Conservation (phyloP, 257 asterid genomes). For the Cruciata laevipes region DNA sequence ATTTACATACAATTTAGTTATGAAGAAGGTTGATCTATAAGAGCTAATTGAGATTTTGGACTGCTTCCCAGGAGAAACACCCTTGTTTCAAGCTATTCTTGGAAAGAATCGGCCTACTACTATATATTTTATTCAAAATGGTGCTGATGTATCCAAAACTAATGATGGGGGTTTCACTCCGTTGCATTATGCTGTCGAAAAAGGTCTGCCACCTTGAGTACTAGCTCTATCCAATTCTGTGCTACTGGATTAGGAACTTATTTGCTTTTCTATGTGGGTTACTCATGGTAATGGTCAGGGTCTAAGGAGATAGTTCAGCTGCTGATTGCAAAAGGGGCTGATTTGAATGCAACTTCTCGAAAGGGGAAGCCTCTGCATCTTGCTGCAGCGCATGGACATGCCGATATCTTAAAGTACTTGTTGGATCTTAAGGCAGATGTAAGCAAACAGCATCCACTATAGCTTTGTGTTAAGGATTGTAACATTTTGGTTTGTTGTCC, state of each 20-base stretch:
- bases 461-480: background rate
- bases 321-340: background rate
- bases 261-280: background rate
- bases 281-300: background rate
- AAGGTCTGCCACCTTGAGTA: background rate
- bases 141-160: background rate
- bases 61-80: background rate
- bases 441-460: background rate
- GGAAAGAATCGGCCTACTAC: background rate
- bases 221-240: background rate
- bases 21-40: background rate
- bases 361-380: background rate
- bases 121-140: background rate
- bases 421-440: background rate
- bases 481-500: background rate
- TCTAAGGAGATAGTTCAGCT: background rate
- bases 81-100: background rate
- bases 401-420: background rate
- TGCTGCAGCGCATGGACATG: background rate
- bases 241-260: background rate
- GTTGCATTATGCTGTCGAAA: background rate
- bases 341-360: background rate
- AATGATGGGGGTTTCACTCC: background rate
- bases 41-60: background rate
- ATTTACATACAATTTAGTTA: background rate